Evolutionary conservation across 2,329 filamentous ascomycete species (phyloP), one percentile per base, ranked within the genome.

Genomic region (Trichoderma koningiopsis): DNA sequence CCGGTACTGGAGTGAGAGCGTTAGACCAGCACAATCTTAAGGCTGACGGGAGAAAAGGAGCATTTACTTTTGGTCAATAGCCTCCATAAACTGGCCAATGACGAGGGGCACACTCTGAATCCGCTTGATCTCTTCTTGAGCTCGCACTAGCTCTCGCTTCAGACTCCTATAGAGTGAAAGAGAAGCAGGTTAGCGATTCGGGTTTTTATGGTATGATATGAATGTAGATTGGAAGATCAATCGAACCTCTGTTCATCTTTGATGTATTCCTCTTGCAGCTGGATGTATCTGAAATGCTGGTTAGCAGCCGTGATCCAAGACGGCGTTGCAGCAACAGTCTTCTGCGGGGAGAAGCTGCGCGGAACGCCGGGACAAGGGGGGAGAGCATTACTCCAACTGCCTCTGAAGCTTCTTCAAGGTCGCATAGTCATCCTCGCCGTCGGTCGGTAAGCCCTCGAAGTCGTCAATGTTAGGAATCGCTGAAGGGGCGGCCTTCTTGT

Each of bases 71-170:
- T 99, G 96, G 81, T 99, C 96, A 79, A 99, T 99, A 68, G 96
- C 96, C 83, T 99, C 96, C 96, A 99, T 99, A 79, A 99, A 99
- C 83, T 99, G 96, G 71, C 96, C 96, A 79, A 99, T 99, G 72
- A 99, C 96, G 72, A 99, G 84, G 33, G 96, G 96, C 67, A 99
- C 96, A 81, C 94, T 97, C 84, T 99, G 96, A 80, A 99, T 99
- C 74, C 96, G 91, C 86, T 99, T 99, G 85, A 99, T 99, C 85
- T 99, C 96, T 81, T 99, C 96, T 81, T 99, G 96, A 75, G 96
- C 96, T 75, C 96, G 90, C 68, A 99, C 95, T 63, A 99, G 88
- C 85, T 99, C 96, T 75, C 96, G 90, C 87, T 99, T 99, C 81
- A 99, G 83, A 83, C 94, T 97, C 84, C 93, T 94, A 75, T 55